A percentile compares a stretch with the other conserved stretches of the same genome.
phyloP scores from a whole-genome alignment of 2,329 filamentous ascomycete species.

The Penicillium olsonii region DNA sequence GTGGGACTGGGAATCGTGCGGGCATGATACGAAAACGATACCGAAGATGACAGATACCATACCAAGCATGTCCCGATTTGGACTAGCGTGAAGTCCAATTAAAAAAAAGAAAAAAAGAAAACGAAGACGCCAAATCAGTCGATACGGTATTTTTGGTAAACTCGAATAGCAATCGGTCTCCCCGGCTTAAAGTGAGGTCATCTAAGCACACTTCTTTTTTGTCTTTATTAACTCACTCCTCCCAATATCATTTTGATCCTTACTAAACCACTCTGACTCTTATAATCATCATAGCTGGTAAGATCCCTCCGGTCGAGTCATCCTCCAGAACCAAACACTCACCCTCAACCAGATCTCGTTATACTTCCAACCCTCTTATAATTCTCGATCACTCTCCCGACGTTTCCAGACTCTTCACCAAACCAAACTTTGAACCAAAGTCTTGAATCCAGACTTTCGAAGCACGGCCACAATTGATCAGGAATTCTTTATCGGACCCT shows the following conservation, averaged over 20 bases:
- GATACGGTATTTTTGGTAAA: slow-evolving; percentile 6
- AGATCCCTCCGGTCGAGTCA: slow-evolving; percentile 24
- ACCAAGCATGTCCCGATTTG: slow-evolving; percentile 8
- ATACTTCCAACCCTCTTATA: slow-evolving; percentile 19
- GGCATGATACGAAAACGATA: neutral
- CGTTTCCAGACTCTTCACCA: slow-evolving; percentile 37
- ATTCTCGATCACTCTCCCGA: slow-evolving; percentile 22
- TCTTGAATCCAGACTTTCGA: slow-evolving; percentile 6
- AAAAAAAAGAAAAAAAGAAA: slow-evolving; percentile 2
- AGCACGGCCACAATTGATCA: slow-evolving; percentile 22
- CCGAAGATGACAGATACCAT: neutral
- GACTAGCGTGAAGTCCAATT: slow-evolving; percentile 8
- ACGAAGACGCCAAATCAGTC: neutral
- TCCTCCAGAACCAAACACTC: slow-evolving; percentile 17
- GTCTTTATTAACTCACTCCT: slow-evolving; percentile 15
- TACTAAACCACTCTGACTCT: slow-evolving; percentile 10
- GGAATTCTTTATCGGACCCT: slow-evolving; percentile 30
- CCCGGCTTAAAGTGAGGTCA: slow-evolving; percentile 8
- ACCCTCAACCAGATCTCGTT: slow-evolving; percentile 8
- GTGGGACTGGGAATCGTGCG: slow-evolving; percentile 15
- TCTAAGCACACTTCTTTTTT: slow-evolving; percentile 5
- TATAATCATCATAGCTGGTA: slow-evolving; percentile 8
- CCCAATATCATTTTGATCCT: slow-evolving; percentile 11
- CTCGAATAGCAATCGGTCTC: too few species aligned
- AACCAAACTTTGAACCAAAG: slow-evolving; percentile 11